phyloP scores from a whole-genome alignment of 805 yeast species.

The Candida lessepsii region DNA sequence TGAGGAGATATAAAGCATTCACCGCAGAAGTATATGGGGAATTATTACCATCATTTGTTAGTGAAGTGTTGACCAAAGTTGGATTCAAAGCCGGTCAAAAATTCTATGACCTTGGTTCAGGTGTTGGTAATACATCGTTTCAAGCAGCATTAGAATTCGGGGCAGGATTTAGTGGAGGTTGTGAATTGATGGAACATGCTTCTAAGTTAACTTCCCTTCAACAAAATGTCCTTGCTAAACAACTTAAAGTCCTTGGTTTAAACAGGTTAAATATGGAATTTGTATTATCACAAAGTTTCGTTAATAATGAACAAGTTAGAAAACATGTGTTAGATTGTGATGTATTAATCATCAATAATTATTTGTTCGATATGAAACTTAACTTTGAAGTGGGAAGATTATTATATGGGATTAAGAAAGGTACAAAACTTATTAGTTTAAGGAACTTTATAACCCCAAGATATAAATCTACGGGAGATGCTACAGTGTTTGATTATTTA shows the following conservation, averaged over 20 bases:
- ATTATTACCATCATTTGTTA: slow-evolving; percentile 71
- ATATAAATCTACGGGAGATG: slow-evolving; percentile 55
- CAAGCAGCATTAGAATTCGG: slow-evolving; percentile 90
- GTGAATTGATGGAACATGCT: slow-evolving; percentile 86
- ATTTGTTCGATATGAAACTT: slow-evolving; percentile 73
- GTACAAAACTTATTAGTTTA: slow-evolving; percentile 76
- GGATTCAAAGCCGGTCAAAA: slow-evolving; percentile 49
- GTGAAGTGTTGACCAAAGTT: slow-evolving; percentile 61
- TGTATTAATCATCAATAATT: slow-evolving; percentile 78
- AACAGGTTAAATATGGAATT: slow-evolving; percentile 54
- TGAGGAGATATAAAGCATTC: slow-evolving; percentile 77
- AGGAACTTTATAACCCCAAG: slow-evolving; percentile 78
- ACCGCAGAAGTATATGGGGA: slow-evolving; percentile 93
- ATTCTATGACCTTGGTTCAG: slow-evolving; percentile 91
- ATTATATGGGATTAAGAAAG: slow-evolving; percentile 62
- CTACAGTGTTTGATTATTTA: slow-evolving; percentile 60
- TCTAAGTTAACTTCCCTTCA: slow-evolving; percentile 66
- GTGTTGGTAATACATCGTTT: slow-evolving; percentile 88
- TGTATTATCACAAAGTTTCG: slow-evolving; percentile 69
- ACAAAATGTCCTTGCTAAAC: slow-evolving; percentile 50
- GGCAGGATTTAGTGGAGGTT: slow-evolving; percentile 73
- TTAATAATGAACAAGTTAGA: slow-evolving; percentile 57
- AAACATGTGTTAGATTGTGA: slow-evolving; percentile 59
- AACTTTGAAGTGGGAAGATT: slow-evolving; percentile 66
- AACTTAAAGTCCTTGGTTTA: slow-evolving; percentile 66